Evolutionary conservation across 2,329 filamentous ascomycete species (phyloP).

Genomic region (Tricladium varicosporioides): DNA sequence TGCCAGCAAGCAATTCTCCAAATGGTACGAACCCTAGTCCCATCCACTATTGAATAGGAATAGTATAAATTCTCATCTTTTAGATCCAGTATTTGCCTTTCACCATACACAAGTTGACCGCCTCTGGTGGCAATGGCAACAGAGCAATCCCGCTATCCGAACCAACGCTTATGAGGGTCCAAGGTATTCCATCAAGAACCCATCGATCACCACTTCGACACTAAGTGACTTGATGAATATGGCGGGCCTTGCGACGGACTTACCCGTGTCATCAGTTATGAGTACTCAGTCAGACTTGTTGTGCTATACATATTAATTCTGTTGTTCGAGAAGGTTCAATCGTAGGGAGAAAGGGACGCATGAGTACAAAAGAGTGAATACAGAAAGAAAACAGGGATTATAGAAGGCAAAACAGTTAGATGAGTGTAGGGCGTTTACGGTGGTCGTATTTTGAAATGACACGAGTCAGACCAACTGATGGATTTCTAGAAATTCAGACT

Average conservation of each 20-base stretch:
- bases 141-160: conserved; percentile 10
- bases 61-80: neutral
- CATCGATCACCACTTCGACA: conserved; percentile 1
- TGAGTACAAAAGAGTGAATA: no score
- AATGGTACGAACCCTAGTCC: conserved; percentile 1
- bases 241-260: conserved; percentile 20
- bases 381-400: no score
- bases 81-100: conserved; percentile 40
- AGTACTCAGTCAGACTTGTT: conserved; percentile 23
- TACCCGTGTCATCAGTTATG: conserved; percentile 25
- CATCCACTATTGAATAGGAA: no score
- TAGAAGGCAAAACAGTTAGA: no score
- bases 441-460: no score
- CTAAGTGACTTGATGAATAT: conserved; percentile 24
- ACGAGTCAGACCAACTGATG: no score
- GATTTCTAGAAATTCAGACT: no score
- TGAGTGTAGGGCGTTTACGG: no score
- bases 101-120: conserved; percentile 31
- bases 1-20: neutral
- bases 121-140: conserved; percentile 36
- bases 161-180: conserved; percentile 18
- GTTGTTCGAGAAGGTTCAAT: neutral
- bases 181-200: conserved; percentile 7
- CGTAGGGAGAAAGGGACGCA: no score
- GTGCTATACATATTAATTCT: conserved; percentile 28